A percentile compares a stretch with the other conserved stretches of the same genome.
These are phyloP conservation scores for Fusarium dimerum DNA, from an alignment of 2,329 filamentous ascomycete genomes.

Conservation along the genomic window DNA sequence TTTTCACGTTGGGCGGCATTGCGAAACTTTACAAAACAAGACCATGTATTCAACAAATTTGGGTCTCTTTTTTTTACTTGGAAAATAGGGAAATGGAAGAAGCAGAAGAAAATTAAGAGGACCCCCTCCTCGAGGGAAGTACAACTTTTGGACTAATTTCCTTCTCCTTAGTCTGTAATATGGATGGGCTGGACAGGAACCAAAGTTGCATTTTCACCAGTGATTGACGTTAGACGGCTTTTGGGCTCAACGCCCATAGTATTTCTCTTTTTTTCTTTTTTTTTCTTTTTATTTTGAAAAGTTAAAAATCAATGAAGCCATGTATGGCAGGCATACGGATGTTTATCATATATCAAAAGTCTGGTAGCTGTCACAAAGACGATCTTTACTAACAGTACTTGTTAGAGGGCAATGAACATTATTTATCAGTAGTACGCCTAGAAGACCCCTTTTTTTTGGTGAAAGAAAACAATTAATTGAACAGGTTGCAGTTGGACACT, in stretches of 20 bases:
- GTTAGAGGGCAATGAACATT: too few species aligned
- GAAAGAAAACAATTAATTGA: not conserved
- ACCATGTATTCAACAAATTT: slow-evolving; percentile 35
- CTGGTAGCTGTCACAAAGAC: too few species aligned
- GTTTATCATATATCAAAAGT: too few species aligned
- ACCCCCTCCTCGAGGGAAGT: not conserved
- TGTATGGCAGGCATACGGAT: too few species aligned
- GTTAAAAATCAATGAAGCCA: too few species aligned
- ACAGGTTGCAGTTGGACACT: not conserved
- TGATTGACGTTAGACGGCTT: slow-evolving; percentile 24
- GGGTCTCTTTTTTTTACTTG: slow-evolving; percentile 19
- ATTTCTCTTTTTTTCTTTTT: not conserved
- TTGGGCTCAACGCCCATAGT: slow-evolving; percentile 35
- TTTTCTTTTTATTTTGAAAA: too few species aligned
- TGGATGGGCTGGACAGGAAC: not conserved
- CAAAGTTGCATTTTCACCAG: not conserved
- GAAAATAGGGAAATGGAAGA: slow-evolving; percentile 8
- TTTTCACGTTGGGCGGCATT: slow-evolving; percentile 10
- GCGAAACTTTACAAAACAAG: slow-evolving; percentile 8
- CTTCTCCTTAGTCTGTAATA: not conserved
- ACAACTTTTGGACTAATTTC: not conserved
- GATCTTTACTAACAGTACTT: too few species aligned
- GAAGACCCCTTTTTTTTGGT: too few species aligned
- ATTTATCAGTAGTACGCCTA: too few species aligned
- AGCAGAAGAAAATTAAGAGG: too few species aligned